Base-by-base conservation (phyloP, 2,329 filamentous ascomycete genomes). In the Calonectria fujianensis region DNA sequence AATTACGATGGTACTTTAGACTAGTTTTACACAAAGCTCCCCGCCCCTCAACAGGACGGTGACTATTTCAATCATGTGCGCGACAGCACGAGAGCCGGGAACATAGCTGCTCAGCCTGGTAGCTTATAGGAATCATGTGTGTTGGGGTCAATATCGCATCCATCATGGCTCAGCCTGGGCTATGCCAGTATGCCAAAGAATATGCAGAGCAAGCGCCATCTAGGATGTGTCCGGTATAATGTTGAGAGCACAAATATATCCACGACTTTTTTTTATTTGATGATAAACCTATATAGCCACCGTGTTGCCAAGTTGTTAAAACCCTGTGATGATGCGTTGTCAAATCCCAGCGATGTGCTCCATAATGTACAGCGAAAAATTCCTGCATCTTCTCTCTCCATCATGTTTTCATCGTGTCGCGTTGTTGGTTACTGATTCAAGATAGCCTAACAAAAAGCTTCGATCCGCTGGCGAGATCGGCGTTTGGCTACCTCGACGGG, bases 371-470 rank as follows among this genome's bases (percentile, higher is more conserved):
- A 72, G 67, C 68, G 52, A 75, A 72, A 67, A 70, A 31, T 69
- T 45, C 54, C 70, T 29, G 20, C 59, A 61, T 39, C 29, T 51
- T 16, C 18, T 48, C 57, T 45, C 68, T 20, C 64, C 45, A 50
- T 50, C 45, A 41, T 24, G 27, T 24, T n/a, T 24, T 82, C 73
- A 86, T 50, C 84, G 83, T 29, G 82, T 82, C n/a, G 83, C 82
- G 54, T 81, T 86, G 45, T 86, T 85, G 14, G 88, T 88, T 3
- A 88, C 87, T 32, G 87, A 88, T 76, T 95, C 91, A 80, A 97
- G 85, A 82, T 95, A 97, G 13, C 91, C 93, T 67, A 97, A 87
- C 82, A 97, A 85, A 80, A 97, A 97, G 20, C 89, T 93, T 82
- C 94, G 93, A 78, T 97, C 93, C 0, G 91, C 93, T 0, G 94